Conservation (phyloP, 345 rosid genomes). For the Acer campestre region DNA sequence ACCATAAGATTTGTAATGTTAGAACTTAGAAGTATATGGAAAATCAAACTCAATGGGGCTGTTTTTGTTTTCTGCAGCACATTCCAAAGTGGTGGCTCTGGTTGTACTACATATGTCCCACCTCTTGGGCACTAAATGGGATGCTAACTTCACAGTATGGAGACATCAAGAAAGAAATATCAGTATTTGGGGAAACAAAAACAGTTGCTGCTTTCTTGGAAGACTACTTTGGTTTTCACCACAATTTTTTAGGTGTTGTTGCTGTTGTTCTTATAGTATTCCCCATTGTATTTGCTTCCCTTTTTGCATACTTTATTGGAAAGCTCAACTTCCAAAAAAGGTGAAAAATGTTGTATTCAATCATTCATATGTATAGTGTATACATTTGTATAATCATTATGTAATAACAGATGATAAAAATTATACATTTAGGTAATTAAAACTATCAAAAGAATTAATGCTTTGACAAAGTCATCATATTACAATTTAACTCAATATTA, state of each 20-base stretch:
- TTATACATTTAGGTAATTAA: too few species aligned
- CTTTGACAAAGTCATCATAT: too few species aligned
- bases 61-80: constrained; percentile 6
- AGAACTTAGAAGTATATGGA: background rate
- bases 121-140: constrained; percentile 40
- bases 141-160: constrained; percentile 27
- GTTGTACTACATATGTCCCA: constrained; percentile 36
- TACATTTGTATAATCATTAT: too few species aligned
- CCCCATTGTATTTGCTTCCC: constrained; percentile 24
- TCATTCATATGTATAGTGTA: too few species aligned
- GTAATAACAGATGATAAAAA: too few species aligned
- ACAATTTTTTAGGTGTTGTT: constrained; percentile 23
- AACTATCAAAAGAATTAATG: too few species aligned
- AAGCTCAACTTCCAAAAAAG: constrained; percentile 37
- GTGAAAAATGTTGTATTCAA: background rate
- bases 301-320: constrained; percentile 31
- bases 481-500: too few species aligned
- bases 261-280: constrained; percentile 28
- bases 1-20: too few species aligned
- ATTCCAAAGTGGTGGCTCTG: constrained; percentile 45
- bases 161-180: constrained; percentile 12
- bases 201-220: constrained; percentile 19
- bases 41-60: background rate
- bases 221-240: constrained; percentile 31
- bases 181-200: constrained; percentile 11